Evolutionary conservation across 1,284 basidiomycete species (phyloP).

Genomic region (Phenoliferia sp.): DNA sequence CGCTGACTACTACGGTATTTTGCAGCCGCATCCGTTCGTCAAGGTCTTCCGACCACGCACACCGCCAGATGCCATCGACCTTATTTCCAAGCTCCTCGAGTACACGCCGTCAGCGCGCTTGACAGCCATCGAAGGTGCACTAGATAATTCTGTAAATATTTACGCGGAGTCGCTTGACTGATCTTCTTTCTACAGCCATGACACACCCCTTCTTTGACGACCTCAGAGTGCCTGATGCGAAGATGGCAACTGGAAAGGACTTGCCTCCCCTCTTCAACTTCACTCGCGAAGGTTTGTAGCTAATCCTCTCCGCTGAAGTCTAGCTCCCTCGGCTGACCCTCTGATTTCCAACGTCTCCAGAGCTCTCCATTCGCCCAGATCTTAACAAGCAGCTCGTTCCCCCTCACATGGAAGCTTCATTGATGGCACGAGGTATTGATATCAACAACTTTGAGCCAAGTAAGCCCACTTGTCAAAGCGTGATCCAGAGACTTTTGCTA

Average conservation of each 20-base stretch:
- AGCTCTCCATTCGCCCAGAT: slow-evolving; percentile 93
- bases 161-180: not conserved
- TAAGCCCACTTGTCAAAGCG: not conserved
- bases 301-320: no score
- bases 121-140: slow-evolving; percentile 77
- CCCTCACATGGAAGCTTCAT: slow-evolving; percentile 78
- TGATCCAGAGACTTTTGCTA: not conserved
- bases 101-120: slow-evolving; percentile 92
- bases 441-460: slow-evolving; percentile 55
- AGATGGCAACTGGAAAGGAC: slow-evolving; percentile 95
- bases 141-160: no score
- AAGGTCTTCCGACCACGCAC: slow-evolving; percentile 98
- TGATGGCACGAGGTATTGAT: slow-evolving; percentile 78
- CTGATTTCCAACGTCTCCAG: slow-evolving; percentile 43
- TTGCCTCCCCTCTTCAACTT: slow-evolving; percentile 94
- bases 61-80: slow-evolving; percentile 88
- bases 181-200: slow-evolving; percentile 48
- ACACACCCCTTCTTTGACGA: slow-evolving; percentile 98
- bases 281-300: slow-evolving; percentile 86
- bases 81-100: slow-evolving; percentile 90
- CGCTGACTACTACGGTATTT: not conserved
- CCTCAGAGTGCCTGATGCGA: slow-evolving; percentile 76
- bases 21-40: slow-evolving; percentile 41
- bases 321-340: no score
- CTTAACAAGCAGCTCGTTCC: slow-evolving; percentile 88